A percentile compares a stretch with the other conserved stretches of the same genome.
Conservation (phyloP, 176 grass and related monocot genomes). For the Musa troglodytarum region DNA sequence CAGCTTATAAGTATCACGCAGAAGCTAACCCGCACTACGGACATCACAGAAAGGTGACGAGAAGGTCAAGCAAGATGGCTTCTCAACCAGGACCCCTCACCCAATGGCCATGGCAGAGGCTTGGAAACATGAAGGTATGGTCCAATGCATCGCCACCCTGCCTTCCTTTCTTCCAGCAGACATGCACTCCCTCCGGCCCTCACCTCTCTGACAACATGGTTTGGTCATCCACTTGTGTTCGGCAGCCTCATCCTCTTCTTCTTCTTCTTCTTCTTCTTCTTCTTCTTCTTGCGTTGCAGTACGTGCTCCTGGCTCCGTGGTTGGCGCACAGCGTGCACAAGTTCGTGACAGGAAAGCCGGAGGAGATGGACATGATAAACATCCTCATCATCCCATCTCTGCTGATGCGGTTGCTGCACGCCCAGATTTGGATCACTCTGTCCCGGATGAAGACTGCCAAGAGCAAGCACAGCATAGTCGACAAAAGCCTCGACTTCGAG, state of each 20-base stretch:
- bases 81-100: constrained; percentile 41
- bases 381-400: constrained; percentile 23
- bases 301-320: constrained; percentile 49
- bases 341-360: constrained; percentile 21
- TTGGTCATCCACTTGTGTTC: too few relatives aligned
- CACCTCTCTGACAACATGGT: too few relatives aligned
- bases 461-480: constrained; percentile 3
- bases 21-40: neutral
- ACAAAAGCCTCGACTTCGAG: constrained; percentile 15
- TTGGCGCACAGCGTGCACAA: constrained; percentile 34
- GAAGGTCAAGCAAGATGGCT: constrained; percentile 27
- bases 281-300: constrained; percentile 10
- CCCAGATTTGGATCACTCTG: constrained; percentile 3
- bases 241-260: too few relatives aligned
- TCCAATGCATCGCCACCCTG: neutral
- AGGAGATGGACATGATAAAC: constrained; percentile 25
- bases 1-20: neutral
- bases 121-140: constrained; percentile 52
- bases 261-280: neutral
- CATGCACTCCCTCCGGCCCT: too few relatives aligned
- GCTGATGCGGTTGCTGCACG: constrained; percentile 4
- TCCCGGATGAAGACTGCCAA: constrained; percentile 9
- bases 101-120: constrained; percentile 55
- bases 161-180: neutral
- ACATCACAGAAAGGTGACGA: neutral